Evolutionary conservation across 495 filamentous ascomycete species (phyloP).

Genomic region (Cercophora scortea): DNA sequence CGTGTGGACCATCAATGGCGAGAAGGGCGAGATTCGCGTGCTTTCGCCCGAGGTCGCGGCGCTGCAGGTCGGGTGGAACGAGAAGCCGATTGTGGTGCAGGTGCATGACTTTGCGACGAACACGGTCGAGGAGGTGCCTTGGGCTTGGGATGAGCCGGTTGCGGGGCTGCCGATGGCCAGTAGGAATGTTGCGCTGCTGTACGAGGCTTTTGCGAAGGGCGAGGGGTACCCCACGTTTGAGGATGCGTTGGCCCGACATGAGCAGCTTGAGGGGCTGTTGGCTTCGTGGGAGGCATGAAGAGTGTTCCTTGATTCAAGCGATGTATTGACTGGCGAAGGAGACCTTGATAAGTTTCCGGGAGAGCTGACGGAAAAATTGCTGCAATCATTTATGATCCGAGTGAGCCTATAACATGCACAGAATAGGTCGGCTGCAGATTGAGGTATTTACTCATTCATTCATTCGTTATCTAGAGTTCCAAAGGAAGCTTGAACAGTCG

Average conservation of each 20-base stretch:
- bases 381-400: no score
- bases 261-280: conserved; percentile 20
- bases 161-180: conserved; percentile 25
- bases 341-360: no score
- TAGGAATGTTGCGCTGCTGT: conserved; percentile 39
- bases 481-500: conserved; percentile 42
- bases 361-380: no score
- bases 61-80: conserved; percentile 27
- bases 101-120: conserved; percentile 35
- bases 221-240: conserved; percentile 31
- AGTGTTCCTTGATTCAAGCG: no score
- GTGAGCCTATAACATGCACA: no score
- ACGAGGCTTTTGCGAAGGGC: conserved; percentile 38
- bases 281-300: conserved; percentile 8
- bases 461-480: conserved; percentile 1
- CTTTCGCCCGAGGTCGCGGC: conserved; percentile 21
- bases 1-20: conserved; percentile 47
- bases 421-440: no score
- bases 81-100: conserved; percentile 29
- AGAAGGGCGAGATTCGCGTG: conserved; percentile 48
- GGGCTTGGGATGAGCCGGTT: conserved; percentile 36
- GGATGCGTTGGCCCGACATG: conserved; percentile 34
- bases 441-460: no score
- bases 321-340: no score
- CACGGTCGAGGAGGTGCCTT: conserved; percentile 32